Base-by-base conservation (phyloP, 1,284 basidiomycete genomes). In the Rhodotorula glutinis region DNA sequence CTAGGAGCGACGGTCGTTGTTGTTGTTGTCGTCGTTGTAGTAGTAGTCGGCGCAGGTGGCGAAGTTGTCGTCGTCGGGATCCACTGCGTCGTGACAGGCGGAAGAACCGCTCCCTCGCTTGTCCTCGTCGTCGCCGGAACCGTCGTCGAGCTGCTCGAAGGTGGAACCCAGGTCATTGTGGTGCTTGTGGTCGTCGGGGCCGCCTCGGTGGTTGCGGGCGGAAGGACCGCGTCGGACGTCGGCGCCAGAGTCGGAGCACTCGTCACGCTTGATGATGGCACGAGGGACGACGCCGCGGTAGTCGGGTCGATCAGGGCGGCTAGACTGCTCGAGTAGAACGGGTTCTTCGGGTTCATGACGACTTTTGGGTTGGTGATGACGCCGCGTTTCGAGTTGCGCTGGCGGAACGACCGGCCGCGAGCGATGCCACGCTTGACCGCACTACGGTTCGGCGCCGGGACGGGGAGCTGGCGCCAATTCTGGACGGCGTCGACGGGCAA, bases 341-440 rank as follows among this genome's bases (percentile, higher is more conserved):
- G 66, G 47, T 62, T 64, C 47, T 68, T 68, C 5, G 66, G 66
- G 29, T 68, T 68, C 17, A 40, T 16, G 13, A 64, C 49, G 27
- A 58, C 33, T 53, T 68, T 68, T 19, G 66, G 66, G 33, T 68
- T 68, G 29, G 25, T 41, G 44, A 68, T 23, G 13, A 67, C 56
- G 33, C 55, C 53, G 9, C 47, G 9, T 17, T n/a, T 51, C 10
- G 14, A n/a, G 25, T 8, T 51, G 49, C 27, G n/a, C 25, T 10
- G n/a, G 25, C 25, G n/a, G 16, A 27, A 10, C n/a, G 49, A 51
- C 49, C 49, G n/a, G 14, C n/a, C 49, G 11, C 49, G 49, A n/a
- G 49, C 25, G 49, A 27, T 8, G n/a, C 49, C 25, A 11, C 49
- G 49, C 13, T 25, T 51, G 25, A 27, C 49, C 25, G 49, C 25